Base-by-base conservation (phyloP, 2,329 filamentous ascomycete species). In the Podosphaera fusca region DNA sequence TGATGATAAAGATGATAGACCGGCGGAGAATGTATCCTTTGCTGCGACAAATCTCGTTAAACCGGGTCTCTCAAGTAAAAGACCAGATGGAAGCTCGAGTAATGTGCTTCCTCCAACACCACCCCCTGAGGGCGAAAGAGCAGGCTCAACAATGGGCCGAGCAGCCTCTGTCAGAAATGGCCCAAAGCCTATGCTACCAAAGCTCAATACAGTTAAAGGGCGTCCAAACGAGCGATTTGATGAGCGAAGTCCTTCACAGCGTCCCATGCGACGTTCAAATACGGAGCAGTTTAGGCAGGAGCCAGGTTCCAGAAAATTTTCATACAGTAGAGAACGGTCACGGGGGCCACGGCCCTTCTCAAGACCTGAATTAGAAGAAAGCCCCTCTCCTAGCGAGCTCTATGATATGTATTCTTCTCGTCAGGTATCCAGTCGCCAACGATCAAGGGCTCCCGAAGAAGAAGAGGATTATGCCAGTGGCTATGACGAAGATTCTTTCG, bases 71-170 rank as follows among this genome's bases (percentile, higher is more conserved):
- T 77, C 79, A 63, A 90, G 85, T 66, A 80, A 85, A 61, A 79
- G 85, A 65, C 87, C 94, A 65, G 87, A 92, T 66, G 92, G 86
- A 21, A 88, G 92, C 66, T 87, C 87, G 7, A 86, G 87, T 0
- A 86, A 85, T 64, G 79, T 90, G 60, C 95, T 96, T 72, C 92
- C 92, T 21, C 92, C 92, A n/a, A 96, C 92, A n/a, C 92, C 92
- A 46, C 92, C 92, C 5, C 92, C 92, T 4, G 92, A 98, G 73
- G 79, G 79, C 60, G 88, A 95, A 63, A 84, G 82, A 64, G 57
- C 62, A 47, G 51, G 60, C 53, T 8, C 7, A 8, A 3, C 7
- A 3, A 72, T 77, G 64, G 76, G 71, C 61, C 74, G 80, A 30
- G 78, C 72, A 55, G 73, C 74, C 34, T 82, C 79, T n/a, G 76